Conservation (phyloP, 2,329 filamentous ascomycete species). For the Ophiostoma piceae region DNA sequence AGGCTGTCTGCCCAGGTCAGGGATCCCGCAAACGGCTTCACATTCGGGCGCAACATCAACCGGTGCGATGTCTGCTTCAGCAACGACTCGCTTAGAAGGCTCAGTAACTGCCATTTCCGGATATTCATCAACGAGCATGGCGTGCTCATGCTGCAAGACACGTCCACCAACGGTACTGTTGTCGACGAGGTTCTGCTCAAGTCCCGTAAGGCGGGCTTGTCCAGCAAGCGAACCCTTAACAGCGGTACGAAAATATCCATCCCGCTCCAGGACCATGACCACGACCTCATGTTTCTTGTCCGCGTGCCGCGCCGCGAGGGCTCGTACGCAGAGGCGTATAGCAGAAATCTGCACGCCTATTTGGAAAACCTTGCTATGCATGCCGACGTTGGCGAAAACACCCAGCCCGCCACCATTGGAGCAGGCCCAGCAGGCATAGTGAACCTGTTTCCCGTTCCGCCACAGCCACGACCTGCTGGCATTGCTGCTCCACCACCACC, state of each 20-base stretch:
- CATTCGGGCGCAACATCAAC: constrained; percentile 71
- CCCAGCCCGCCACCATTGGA: constrained; percentile 39
- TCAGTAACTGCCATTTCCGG: constrained; percentile 95
- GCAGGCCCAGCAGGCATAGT: constrained; percentile 46
- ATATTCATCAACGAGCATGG: constrained; percentile 86
- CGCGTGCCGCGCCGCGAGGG: constrained; percentile 74
- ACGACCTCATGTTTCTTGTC: constrained; percentile 75
- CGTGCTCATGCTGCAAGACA: constrained; percentile 85
- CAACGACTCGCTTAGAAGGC: constrained; percentile 61
- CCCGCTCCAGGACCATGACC: constrained; percentile 45
- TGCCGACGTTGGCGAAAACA: constrained; percentile 30
- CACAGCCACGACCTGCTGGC: background rate
- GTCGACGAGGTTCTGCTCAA: constrained; percentile 69
- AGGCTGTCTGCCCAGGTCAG: constrained; percentile 70
- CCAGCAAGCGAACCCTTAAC: constrained; percentile 55
- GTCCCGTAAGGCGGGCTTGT: constrained; percentile 31
- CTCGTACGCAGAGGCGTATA: constrained; percentile 58
- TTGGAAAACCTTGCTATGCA: constrained; percentile 41
- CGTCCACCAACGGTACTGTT: constrained; percentile 91
- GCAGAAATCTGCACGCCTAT: constrained; percentile 63
- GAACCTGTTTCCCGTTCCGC: constrained; percentile 31
- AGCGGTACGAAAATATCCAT: constrained; percentile 71
- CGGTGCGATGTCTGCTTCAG: constrained; percentile 68
- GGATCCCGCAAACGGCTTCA: constrained; percentile 66
- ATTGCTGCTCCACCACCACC: constrained; percentile 14